These are phyloP conservation scores for Chaetomiaceae sp. DNA, from an alignment of 2,329 filamentous ascomycete genomes.

Conservation along the genomic window DNA sequence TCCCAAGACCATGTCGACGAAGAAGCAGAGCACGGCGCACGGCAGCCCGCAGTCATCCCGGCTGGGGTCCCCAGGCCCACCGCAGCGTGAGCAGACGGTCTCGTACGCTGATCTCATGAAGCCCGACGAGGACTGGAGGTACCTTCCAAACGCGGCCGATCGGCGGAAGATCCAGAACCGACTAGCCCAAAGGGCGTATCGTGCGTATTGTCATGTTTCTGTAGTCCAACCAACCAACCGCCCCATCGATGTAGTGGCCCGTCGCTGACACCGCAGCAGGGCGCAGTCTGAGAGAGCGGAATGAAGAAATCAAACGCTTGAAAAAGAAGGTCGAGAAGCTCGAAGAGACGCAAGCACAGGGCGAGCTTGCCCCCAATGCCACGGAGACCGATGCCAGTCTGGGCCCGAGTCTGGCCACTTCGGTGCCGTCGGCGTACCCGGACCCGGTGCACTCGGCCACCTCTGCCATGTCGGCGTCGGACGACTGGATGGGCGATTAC, in stretches of 20 bases:
- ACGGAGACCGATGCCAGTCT: neutral
- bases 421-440: neutral
- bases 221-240: too few species aligned
- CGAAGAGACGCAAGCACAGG: neutral
- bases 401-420: neutral
- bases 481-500: slow-evolving; percentile 8
- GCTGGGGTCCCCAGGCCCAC: too few species aligned
- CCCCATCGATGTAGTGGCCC: too few species aligned
- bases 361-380: neutral
- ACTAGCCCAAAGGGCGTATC: slow-evolving; percentile 2
- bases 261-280: neutral
- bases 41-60: too few species aligned
- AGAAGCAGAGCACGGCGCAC: too few species aligned
- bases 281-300: slow-evolving; percentile 3
- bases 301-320: slow-evolving; percentile 8
- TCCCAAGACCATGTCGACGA: too few species aligned
- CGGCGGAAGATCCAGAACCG: slow-evolving; percentile 8
- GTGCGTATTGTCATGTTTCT: too few species aligned
- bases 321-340: slow-evolving; percentile 1
- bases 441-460: neutral
- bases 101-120: slow-evolving; percentile 7
- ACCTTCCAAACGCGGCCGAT: slow-evolving; percentile 5
- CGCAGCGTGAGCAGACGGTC: neutral
- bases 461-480: neutral
- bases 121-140: slow-evolving; percentile 8